Evolutionary conservation across 2,329 filamentous ascomycete genomes (phyloP), one percentile per base, ranked within the genome.

Genomic region (Aphanocladium album): DNA sequence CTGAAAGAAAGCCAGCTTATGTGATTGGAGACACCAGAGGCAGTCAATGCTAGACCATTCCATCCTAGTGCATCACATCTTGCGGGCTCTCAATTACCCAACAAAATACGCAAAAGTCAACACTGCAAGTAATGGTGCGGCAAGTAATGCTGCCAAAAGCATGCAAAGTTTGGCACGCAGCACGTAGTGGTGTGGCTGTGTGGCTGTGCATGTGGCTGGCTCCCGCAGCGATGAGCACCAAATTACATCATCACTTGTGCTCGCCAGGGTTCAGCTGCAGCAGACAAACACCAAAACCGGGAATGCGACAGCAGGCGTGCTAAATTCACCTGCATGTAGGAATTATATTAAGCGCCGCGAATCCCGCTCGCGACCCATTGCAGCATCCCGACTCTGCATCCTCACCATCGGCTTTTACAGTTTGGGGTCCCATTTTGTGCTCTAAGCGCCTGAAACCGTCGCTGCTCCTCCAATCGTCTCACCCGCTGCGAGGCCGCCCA

Each of bases 211-310:
- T 47, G 54, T 57, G 43, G 54, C 54, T 57, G 30, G 54, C 47
- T n/a, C 21, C 25, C 41, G 11, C 11, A 6, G 33, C 25, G 8
- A 45, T 59, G 56, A 59, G 35, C 37, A 47, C 41, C 41, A n/a
- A 49, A 51, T 60, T 60, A 60, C 58, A 60, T 60, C 58, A 60
- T 60, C 43, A 60, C 45, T 49, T 11, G 33, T 37, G 37, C 19
- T 25, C 57, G 16, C 30, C 51, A 54, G 33, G 43, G 33, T 35
- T 47, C 30, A 25, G 25, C 23, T 41, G 55, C 33, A 39, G 35
- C 50, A 21, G n/a, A n/a, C n/a, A n/a, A 55, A 47, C 43, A 39
- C 8, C 19, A 49, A 47, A 57, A 27, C 19, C n/a, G 39, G 27
- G n/a, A 45, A 56, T 45, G 53, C n/a, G 33, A 12, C 45, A 51